A percentile compares a stretch with the other conserved stretches of the same genome.
These are phyloP conservation scores for Talaromyces sp. DNA, from an alignment of 2,329 filamentous ascomycete species.

Conservation along the genomic window DNA sequence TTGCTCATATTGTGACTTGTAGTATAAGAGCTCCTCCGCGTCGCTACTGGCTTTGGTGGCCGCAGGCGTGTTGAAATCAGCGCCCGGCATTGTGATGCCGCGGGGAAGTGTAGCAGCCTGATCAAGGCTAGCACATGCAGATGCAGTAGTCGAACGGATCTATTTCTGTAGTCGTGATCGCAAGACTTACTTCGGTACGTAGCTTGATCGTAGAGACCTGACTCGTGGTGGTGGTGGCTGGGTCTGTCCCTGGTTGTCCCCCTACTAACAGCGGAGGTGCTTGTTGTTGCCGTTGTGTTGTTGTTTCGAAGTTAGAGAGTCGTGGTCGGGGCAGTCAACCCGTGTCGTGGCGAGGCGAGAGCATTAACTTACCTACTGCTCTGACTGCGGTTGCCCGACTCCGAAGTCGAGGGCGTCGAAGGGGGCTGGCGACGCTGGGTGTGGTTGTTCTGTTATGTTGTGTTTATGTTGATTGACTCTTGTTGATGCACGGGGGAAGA, in stretches of 20 bases:
- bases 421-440: conserved; percentile 5
- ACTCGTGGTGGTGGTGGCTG: neutral
- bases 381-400: conserved; percentile 16
- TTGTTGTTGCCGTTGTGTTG: conserved; percentile 4
- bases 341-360: conserved; percentile 4
- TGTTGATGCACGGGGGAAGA: conserved; percentile 5
- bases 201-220: neutral
- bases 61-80: conserved; percentile 37
- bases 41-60: conserved; percentile 36
- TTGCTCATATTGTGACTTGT: conserved; percentile 93
- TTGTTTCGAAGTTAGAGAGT: conserved; percentile 3
- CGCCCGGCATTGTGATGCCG: conserved; percentile 33
- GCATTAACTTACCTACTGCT: conserved; percentile 14
- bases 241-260: neutral
- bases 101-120: conserved; percentile 4
- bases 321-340: conserved; percentile 17
- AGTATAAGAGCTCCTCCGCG: conserved; percentile 77
- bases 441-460: neutral
- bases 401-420: conserved; percentile 13
- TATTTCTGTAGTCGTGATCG: neutral
- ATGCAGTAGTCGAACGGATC: neutral
- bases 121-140: conserved; percentile 13
- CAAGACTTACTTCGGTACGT: neutral
- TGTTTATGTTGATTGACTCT: conserved; percentile 9
- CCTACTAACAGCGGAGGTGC: neutral